phyloP scores from a whole-genome alignment of 345 rosid species.

The Acer yangbiense region DNA sequence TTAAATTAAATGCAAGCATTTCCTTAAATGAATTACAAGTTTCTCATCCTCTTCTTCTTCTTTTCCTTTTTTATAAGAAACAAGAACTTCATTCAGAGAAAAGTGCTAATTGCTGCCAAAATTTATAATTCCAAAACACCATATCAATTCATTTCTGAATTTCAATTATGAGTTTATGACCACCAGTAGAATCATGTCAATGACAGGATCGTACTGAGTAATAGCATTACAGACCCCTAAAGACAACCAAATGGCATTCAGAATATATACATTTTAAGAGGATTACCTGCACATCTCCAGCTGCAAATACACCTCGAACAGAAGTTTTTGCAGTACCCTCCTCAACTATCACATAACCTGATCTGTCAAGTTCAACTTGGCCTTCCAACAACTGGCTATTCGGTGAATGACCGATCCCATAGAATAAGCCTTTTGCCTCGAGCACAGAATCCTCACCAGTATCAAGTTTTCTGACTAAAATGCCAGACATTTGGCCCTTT shows the following conservation, averaged over 20 bases:
- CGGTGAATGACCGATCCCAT: conserved; percentile 97
- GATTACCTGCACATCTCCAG: conserved; percentile 97
- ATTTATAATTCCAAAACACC: not conserved
- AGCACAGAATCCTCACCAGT: conserved; percentile 84
- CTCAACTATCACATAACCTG: conserved; percentile 75
- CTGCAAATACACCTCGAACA: conserved; percentile 91
- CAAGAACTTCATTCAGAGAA: not conserved
- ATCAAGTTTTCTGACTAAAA: conserved; percentile 66
- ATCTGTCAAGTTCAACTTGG: conserved; percentile 83
- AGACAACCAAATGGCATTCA: not conserved
- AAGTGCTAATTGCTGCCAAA: not conserved
- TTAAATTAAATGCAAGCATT: not conserved
- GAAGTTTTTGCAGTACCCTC: conserved; percentile 88
- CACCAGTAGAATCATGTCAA: not conserved
- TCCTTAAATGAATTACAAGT: not conserved
- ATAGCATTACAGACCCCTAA: not conserved
- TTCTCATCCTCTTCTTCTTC: not conserved
- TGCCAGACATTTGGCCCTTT: conserved; percentile 94
- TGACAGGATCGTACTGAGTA: not conserved
- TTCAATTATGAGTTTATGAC: not conserved
- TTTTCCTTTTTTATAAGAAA: not conserved
- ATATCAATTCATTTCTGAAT: not conserved
- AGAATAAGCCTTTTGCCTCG: conserved; percentile 95
- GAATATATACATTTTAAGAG: conserved; percentile 10
- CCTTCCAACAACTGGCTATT: conserved; percentile 89